A percentile compares a stretch with the other conserved stretches of the same genome.
phyloP scores from a whole-genome alignment of 495 filamentous ascomycete species.

The Letharia lupina region DNA sequence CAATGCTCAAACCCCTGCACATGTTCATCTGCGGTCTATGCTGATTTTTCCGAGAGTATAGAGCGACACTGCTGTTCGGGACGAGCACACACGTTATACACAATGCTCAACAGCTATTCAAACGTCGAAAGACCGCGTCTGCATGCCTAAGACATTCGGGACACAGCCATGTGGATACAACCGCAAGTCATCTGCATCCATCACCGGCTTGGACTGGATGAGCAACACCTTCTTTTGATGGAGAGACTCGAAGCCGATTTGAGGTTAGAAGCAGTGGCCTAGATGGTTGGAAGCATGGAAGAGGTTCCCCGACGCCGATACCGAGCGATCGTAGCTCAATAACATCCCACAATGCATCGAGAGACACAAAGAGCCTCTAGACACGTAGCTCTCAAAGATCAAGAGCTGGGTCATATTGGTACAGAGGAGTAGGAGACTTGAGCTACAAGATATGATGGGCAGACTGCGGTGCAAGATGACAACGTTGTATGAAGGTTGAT shows the following conservation, averaged over 20 bases:
- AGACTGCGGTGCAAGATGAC: no score
- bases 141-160: not conserved
- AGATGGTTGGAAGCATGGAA: not conserved
- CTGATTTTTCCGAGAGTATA: not conserved
- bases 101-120: not conserved
- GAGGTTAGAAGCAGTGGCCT: not conserved
- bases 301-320: not conserved
- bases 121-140: not conserved
- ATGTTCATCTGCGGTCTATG: not conserved
- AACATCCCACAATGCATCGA: not conserved
- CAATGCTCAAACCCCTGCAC: not conserved
- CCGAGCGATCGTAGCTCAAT: no score
- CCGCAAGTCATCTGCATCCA: not conserved
- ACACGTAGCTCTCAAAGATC: not conserved
- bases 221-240: not conserved
- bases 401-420: not conserved
- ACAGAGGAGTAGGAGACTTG: not conserved
- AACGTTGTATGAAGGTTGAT: not conserved
- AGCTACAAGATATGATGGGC: not conserved
- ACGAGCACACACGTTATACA: not conserved
- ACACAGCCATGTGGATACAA: not conserved
- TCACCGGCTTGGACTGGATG: not conserved
- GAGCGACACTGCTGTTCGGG: not conserved
- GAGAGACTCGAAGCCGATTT: not conserved
- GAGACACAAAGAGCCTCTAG: not conserved